Percentiles rank a stretch among this genome's conserved stretches.
These are phyloP conservation scores for Hemisphaericaspora nanyangensis DNA, from an alignment of 805 yeast species.

Conservation along the genomic window DNA sequence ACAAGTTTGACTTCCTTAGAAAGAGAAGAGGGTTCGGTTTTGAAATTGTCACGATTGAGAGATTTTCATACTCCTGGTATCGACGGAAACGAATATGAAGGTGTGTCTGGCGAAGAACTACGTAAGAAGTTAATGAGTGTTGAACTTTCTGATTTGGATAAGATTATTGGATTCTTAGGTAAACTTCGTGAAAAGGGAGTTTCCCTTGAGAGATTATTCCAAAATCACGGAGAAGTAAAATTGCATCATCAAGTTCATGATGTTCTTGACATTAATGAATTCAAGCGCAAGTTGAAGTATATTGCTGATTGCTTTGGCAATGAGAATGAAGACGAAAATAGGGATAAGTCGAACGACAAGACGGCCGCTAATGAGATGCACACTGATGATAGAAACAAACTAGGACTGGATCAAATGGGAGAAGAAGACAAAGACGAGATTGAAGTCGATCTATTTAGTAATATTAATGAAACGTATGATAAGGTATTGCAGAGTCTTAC, in stretches of 20 bases:
- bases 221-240: constrained; percentile 2
- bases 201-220: constrained; percentile 21
- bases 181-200: constrained; percentile 30
- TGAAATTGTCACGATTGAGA: constrained; percentile 30
- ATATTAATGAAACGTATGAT: constrained; percentile 18
- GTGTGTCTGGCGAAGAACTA: constrained; percentile 36
- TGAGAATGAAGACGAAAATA: constrained; percentile 1
- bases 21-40: constrained; percentile 39
- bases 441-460: neutral
- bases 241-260: constrained; percentile 6
- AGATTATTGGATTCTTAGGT: constrained; percentile 28
- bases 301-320: constrained; percentile 1
- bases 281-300: constrained; percentile 14
- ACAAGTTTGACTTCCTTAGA: constrained; percentile 32
- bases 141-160: constrained; percentile 31
- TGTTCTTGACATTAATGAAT: constrained; percentile 12
- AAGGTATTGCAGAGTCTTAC: constrained; percentile 17
- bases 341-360: neutral
- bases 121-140: constrained; percentile 27
- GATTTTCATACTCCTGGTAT: constrained; percentile 13
- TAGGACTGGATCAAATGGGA: neutral
- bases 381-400: neutral
- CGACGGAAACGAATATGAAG: constrained; percentile 7
- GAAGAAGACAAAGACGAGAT: neutral
- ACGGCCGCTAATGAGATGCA: neutral